Base-by-base conservation (phyloP, 2,329 filamentous ascomycete species). In the Cryphonectria parasitica region DNA sequence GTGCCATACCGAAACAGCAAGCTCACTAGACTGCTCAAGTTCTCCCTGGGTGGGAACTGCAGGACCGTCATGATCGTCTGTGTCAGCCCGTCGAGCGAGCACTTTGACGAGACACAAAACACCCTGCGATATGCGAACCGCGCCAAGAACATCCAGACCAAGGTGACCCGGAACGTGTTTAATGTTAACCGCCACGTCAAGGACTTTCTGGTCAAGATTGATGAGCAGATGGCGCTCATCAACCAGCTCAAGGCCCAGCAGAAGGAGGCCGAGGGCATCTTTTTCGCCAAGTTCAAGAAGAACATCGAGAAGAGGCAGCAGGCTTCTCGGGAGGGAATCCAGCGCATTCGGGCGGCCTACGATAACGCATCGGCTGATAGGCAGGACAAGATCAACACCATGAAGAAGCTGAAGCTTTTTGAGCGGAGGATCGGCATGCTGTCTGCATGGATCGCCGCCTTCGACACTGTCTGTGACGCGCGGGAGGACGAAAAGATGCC, bases 61-160 rank as follows among this genome's bases (percentile, higher is more conserved):
- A 97, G 95, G 82, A 99, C 96, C 0, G 96, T 99, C 79, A 99
- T 99, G 96, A 98, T 99, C 80, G 96, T 99, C 36, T 99, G 96
- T 77, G 93, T 99, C 68, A 98, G 95, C 75, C 96, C 96, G 1
- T 98, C 94, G 0, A 98, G 96, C 77, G 92, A 93, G 6, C 96
- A 99, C 81, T 99, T 96, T 76, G 96, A 99, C 80, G 96, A 99
- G 82, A 98, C 95, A 0, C 96, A 99, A 77, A 99, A 99, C 80
- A 99, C 96, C 0, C 86, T 99, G 25, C 92, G 97, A 76, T 99
- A 99, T 78, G 96, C 96, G 65, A 98, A 99, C 81, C 89, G 96
- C 75, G 96, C 96, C 71, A 99, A 99, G 88, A 99, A 99, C 78
- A 99, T 99, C 78, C 97, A 98, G 83, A 99, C 96, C 71, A 99